These are phyloP conservation scores for Polysphondylium violaceum DNA, from an alignment of 78 protist genomes.

Conservation along the genomic window DNA sequence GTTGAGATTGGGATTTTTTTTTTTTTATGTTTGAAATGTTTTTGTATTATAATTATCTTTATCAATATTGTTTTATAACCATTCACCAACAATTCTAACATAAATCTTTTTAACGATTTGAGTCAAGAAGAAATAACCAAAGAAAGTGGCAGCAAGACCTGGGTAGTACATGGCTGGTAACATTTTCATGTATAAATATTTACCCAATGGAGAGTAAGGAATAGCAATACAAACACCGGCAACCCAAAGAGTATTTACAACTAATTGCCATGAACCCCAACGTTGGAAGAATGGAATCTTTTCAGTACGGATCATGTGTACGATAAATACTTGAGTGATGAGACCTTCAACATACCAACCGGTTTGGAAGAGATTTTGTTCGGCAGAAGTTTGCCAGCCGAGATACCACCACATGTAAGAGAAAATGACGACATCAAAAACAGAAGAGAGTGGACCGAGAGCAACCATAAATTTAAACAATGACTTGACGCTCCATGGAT, in stretches of 20 bases:
- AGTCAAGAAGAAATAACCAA: conserved; percentile 72
- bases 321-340: conserved; percentile 75
- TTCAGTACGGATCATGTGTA: conserved; percentile 77
- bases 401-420: conserved; percentile 83
- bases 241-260: conserved; percentile 42
- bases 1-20: neutral
- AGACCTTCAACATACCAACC: conserved; percentile 80
- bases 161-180: conserved; percentile 63
- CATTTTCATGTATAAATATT: neutral
- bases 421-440: conserved; percentile 63
- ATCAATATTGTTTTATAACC: conserved; percentile 36
- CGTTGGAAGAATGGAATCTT: conserved; percentile 74
- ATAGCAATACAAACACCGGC: conserved; percentile 57
- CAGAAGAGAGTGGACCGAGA: conserved; percentile 72
- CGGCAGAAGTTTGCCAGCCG: conserved; percentile 33
- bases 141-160: conserved; percentile 55
- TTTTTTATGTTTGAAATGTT: neutral
- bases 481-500: conserved; percentile 59
- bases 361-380: conserved; percentile 64
- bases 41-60: too few species aligned
- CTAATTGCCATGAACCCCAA: conserved; percentile 75
- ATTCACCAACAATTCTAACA: conserved; percentile 41
- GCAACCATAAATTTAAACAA: conserved; percentile 66
- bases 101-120: conserved; percentile 59
- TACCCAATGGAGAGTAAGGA: conserved; percentile 55